Percentiles rank a stretch among this genome's conserved stretches.
Conservation (phyloP, 2,329 filamentous ascomycete genomes). For the Monilinia fructicola region DNA sequence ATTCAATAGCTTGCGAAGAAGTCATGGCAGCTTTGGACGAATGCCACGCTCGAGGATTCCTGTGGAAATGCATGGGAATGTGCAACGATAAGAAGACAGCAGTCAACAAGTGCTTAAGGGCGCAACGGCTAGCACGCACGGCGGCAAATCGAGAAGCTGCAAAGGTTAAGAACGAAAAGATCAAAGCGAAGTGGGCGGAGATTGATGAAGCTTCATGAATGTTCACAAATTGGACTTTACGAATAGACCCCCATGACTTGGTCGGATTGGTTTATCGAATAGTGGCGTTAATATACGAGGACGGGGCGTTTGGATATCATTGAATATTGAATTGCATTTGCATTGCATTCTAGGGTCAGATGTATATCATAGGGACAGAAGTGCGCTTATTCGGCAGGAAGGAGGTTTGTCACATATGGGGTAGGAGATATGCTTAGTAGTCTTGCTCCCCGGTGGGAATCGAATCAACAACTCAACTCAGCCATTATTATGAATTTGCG, state of each 20-base stretch:
- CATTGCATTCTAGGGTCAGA: background rate
- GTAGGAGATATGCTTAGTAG: background rate
- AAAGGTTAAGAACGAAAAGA: conserved; percentile 67
- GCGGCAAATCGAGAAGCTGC: conserved; percentile 71
- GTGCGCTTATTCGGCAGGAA: background rate
- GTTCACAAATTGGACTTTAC: background rate
- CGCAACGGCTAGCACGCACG: conserved; percentile 76
- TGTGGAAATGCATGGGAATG: conserved; percentile 86
- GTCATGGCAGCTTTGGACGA: conserved; percentile 92
- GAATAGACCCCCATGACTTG: background rate
- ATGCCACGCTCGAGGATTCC: conserved; percentile 88
- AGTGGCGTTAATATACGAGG: conserved; percentile 12
- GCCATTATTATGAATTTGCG: background rate
- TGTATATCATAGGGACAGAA: background rate
- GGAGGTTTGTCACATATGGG: background rate
- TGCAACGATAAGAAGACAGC: conserved; percentile 84
- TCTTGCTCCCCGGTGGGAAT: background rate
- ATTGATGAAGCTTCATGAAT: conserved; percentile 67
- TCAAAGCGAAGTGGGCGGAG: conserved; percentile 77
- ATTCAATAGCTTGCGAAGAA: conserved; percentile 77
- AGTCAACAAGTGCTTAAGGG: conserved; percentile 81
- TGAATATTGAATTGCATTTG: background rate
- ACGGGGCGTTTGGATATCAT: conserved; percentile 13
- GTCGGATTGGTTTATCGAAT: background rate
- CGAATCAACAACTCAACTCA: conserved; percentile 8